Conservation (phyloP, 495 filamentous ascomycete genomes). For the Friedmanniomyces endolithicus region DNA sequence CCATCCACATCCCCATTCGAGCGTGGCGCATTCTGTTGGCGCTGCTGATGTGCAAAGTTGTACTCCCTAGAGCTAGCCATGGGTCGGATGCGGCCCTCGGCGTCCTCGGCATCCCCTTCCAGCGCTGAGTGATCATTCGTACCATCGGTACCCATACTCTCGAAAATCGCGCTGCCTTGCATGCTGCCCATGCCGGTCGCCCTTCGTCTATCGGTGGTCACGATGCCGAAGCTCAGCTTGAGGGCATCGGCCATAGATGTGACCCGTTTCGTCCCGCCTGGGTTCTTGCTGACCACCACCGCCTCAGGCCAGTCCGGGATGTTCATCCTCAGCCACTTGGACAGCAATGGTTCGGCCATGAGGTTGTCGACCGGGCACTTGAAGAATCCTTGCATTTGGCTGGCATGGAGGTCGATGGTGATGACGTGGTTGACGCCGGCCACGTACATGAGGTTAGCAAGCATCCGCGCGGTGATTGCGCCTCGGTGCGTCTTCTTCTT, state of each 20-base stretch:
- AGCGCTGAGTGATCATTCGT: constrained; percentile 18
- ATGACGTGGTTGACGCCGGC: constrained; percentile 95
- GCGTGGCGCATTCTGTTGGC: background rate
- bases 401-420: constrained; percentile 84
- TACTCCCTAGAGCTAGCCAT: constrained; percentile 70
- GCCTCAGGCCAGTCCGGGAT: constrained; percentile 78
- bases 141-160: constrained; percentile 28
- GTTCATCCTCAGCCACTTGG: constrained; percentile 86
- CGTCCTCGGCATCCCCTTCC: constrained; percentile 11
- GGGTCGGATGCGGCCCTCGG: background rate
- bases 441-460: constrained; percentile 84
- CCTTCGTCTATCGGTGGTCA: constrained; percentile 82
- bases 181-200: constrained; percentile 40
- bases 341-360: constrained; percentile 89
- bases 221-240: constrained; percentile 93
- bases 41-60: constrained; percentile 39
- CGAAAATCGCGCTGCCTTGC: constrained; percentile 49
- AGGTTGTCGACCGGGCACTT: constrained; percentile 95
- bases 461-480: constrained; percentile 91
- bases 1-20: background rate
- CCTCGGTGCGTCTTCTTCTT: constrained; percentile 98
- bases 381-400: constrained; percentile 98
- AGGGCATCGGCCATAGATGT: constrained; percentile 93
- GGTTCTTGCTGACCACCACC: constrained; percentile 95
- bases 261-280: constrained; percentile 90